These are phyloP conservation scores for Phytophthora brassicae DNA, from an alignment of 352 stramenopile species.

Conservation along the genomic window DNA sequence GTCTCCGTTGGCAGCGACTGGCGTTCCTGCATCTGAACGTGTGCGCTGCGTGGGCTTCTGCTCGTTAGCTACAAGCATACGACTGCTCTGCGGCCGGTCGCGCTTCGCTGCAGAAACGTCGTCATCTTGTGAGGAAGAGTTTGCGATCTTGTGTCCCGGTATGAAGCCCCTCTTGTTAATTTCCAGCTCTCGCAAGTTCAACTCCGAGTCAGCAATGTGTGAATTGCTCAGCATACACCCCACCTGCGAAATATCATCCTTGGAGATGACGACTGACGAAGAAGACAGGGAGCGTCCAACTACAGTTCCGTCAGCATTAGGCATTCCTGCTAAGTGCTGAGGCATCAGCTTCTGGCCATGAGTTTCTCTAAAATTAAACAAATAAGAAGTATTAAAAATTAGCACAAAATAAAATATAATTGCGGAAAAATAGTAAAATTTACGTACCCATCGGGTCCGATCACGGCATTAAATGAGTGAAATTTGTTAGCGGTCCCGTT, in stretches of 20 bases:
- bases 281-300: conserved; percentile 59
- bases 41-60: conserved; percentile 70
- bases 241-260: conserved; percentile 81
- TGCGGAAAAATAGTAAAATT: background rate
- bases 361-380: conserved; percentile 41
- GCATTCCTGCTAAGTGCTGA: conserved; percentile 38
- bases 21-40: conserved; percentile 39
- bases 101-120: conserved; percentile 58
- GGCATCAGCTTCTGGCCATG: conserved; percentile 29
- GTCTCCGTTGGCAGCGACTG: conserved; percentile 18
- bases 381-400: background rate
- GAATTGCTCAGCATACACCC: conserved; percentile 67
- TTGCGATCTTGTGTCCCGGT: conserved; percentile 5
- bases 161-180: conserved; percentile 73
- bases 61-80: conserved; percentile 51
- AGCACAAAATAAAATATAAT: background rate
- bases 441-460: conserved; percentile 44
- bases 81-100: conserved; percentile 71
- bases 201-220: conserved; percentile 79
- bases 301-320: conserved; percentile 32
- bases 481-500: conserved; percentile 66
- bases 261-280: conserved; percentile 72
- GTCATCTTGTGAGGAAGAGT: conserved; percentile 22
- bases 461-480: conserved; percentile 71
- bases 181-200: conserved; percentile 77